Conservation (phyloP, 2,329 filamentous ascomycete species). For the Chalaropsis thielavioides region DNA sequence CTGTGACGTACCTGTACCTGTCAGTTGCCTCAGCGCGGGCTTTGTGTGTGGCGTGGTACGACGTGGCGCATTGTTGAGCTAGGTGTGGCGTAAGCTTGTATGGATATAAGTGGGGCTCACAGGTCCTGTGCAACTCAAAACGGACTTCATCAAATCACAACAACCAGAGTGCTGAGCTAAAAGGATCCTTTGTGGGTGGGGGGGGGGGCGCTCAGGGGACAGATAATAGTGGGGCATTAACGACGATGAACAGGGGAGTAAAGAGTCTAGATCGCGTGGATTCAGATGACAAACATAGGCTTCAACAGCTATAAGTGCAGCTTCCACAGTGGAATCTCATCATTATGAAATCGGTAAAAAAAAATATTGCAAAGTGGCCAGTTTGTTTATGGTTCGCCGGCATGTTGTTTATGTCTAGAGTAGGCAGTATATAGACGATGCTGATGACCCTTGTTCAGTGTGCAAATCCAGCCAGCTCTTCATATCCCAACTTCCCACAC, state of each 20-base stretch:
- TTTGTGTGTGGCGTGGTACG: not conserved
- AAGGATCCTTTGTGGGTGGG: not conserved
- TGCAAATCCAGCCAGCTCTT: not conserved
- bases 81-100: not conserved
- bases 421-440: not conserved
- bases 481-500: not conserved
- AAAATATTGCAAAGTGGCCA: not conserved
- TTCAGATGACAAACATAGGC: not conserved
- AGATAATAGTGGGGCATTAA: not conserved
- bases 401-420: not conserved
- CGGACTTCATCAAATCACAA: constrained; percentile 1
- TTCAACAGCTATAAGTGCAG: not conserved
- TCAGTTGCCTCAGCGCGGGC: not conserved
- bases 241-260: not conserved
- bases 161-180: not conserved
- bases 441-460: not conserved
- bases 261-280: constrained; percentile 1
- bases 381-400: not conserved
- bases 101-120: not conserved
- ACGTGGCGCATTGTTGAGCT: not conserved
- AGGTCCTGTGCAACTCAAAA: constrained; percentile 4
- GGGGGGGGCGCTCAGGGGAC: no score
- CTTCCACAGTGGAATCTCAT: not conserved
- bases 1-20: constrained; percentile 2
- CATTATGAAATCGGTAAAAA: not conserved